Evolutionary conservation across 2,329 filamentous ascomycete species (phyloP).

Genomic region (Colletotrichum viniferum): DNA sequence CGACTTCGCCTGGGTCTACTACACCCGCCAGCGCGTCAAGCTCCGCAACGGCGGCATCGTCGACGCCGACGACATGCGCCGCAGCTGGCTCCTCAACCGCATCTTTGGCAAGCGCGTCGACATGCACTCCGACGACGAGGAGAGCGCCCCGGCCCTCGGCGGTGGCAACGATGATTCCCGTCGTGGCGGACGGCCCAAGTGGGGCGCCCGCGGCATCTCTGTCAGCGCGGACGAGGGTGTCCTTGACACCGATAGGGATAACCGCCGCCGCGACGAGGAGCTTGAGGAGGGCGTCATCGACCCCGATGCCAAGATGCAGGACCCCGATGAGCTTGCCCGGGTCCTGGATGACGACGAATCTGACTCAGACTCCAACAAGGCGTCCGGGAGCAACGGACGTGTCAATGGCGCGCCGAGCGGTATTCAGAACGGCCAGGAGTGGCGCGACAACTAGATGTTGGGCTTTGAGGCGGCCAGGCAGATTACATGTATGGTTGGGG

Average conservation of each 20-base stretch:
- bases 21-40: constrained; percentile 90
- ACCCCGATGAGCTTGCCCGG: constrained; percentile 67
- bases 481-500: neutral
- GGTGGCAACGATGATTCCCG: constrained; percentile 28
- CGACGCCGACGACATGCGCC: constrained; percentile 84
- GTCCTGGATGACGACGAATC: constrained; percentile 62
- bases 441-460: constrained; percentile 36
- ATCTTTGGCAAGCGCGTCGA: constrained; percentile 71
- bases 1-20: constrained; percentile 98
- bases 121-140: constrained; percentile 62
- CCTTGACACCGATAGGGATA: constrained; percentile 53
- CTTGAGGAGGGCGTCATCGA: constrained; percentile 51
- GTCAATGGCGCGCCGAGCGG: constrained; percentile 37
- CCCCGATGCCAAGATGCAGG: constrained; percentile 69
- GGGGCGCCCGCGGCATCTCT: constrained; percentile 69
- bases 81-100: constrained; percentile 81
- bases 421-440: constrained; percentile 52
- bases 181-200: constrained; percentile 51
- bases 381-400: constrained; percentile 17
- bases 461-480: neutral
- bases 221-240: constrained; percentile 69
- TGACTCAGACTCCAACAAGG: constrained; percentile 46
- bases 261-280: constrained; percentile 44
- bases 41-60: constrained; percentile 86
- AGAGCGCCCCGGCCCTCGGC: constrained; percentile 57